Percentiles rank a stretch among this genome's conserved stretches.
These are phyloP conservation scores for Oryza meridionalis DNA, from an alignment of 176 grass and related monocot genomes.

Conservation along the genomic window DNA sequence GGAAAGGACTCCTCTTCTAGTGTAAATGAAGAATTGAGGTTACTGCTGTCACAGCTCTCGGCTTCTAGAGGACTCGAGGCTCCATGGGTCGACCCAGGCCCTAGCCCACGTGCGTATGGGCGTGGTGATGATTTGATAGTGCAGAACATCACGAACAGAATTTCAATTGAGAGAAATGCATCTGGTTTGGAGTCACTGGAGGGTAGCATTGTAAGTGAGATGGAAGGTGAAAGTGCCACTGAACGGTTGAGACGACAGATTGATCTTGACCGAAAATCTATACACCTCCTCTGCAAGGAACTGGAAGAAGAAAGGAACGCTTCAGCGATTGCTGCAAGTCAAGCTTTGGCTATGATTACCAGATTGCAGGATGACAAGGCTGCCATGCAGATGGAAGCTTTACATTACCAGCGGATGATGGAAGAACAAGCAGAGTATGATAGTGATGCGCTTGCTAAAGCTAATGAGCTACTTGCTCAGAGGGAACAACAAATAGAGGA, in stretches of 20 bases:
- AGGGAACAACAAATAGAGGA: slow-evolving; percentile 82
- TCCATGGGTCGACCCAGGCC: slow-evolving; percentile 58
- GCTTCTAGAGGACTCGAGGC: slow-evolving; percentile 62
- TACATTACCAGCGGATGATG: slow-evolving; percentile 95
- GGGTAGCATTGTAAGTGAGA: slow-evolving; percentile 75
- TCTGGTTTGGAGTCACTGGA: slow-evolving; percentile 85
- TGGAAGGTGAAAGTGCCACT: slow-evolving; percentile 71
- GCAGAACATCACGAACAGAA: slow-evolving; percentile 74
- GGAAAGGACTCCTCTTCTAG: slow-evolving; percentile 77
- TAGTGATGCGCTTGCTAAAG: slow-evolving; percentile 61
- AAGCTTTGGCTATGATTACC: slow-evolving; percentile 94
- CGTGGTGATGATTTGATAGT: slow-evolving; percentile 69
- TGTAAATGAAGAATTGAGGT: slow-evolving; percentile 78
- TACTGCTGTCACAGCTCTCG: slow-evolving; percentile 80
- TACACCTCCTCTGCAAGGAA: slow-evolving; percentile 85
- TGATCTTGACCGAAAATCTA: slow-evolving; percentile 76
- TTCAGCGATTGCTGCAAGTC: slow-evolving; percentile 82
- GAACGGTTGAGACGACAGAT: slow-evolving; percentile 77
- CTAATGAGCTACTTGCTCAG: slow-evolving; percentile 68
- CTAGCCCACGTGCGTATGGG: slow-evolving; percentile 65
- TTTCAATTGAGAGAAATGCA: slow-evolving; percentile 74
- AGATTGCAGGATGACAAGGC: slow-evolving; percentile 98
- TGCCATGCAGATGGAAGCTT: slow-evolving; percentile 92
- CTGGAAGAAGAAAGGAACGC: slow-evolving; percentile 94
- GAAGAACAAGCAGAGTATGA: slow-evolving; percentile 97